Percentiles rank a stretch among this genome's conserved stretches.
These are phyloP conservation scores for Auriscalpium microsporum DNA, from an alignment of 768 basidiomycete species.

Conservation along the genomic window DNA sequence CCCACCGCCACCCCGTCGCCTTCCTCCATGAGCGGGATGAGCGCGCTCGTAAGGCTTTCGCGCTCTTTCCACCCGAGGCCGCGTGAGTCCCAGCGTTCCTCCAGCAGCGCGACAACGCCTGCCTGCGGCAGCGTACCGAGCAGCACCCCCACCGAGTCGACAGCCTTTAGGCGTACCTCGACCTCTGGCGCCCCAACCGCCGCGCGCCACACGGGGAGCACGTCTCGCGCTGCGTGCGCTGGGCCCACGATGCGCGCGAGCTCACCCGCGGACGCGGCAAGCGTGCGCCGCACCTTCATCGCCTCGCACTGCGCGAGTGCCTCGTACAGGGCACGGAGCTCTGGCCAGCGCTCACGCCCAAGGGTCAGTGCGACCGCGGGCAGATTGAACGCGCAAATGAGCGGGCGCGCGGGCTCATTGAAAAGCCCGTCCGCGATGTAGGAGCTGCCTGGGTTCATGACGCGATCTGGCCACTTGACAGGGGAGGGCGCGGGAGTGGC, in stretches of 20 bases:
- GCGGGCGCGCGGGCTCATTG: constrained; percentile 60
- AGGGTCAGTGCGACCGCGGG: constrained; percentile 85
- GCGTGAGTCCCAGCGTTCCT: constrained; percentile 48
- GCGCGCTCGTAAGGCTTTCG: constrained; percentile 51
- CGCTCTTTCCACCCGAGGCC: constrained; percentile 69
- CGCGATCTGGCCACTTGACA: constrained; percentile 10
- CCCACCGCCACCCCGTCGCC: background rate
- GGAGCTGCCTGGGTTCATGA: background rate
- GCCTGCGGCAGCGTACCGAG: constrained; percentile 40
- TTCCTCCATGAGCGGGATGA: constrained; percentile 31
- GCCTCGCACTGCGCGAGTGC: constrained; percentile 52
- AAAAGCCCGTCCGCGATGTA: constrained; percentile 21
- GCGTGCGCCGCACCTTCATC: constrained; percentile 61
- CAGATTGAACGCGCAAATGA: constrained; percentile 84
- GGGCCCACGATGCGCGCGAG: constrained; percentile 78
- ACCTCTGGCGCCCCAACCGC: constrained; percentile 48
- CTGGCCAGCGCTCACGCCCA: constrained; percentile 65
- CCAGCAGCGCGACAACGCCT: constrained; percentile 35
- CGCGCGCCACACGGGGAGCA: constrained; percentile 66
- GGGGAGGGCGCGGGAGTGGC: background rate
- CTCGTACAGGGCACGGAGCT: constrained; percentile 61
- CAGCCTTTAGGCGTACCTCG: constrained; percentile 62
- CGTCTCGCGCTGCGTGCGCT: constrained; percentile 55
- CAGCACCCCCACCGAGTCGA: constrained; percentile 58
- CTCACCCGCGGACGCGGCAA: constrained; percentile 86